phyloP scores from a whole-genome alignment of 768 basidiomycete species.

The Thelephora ganbajun region DNA sequence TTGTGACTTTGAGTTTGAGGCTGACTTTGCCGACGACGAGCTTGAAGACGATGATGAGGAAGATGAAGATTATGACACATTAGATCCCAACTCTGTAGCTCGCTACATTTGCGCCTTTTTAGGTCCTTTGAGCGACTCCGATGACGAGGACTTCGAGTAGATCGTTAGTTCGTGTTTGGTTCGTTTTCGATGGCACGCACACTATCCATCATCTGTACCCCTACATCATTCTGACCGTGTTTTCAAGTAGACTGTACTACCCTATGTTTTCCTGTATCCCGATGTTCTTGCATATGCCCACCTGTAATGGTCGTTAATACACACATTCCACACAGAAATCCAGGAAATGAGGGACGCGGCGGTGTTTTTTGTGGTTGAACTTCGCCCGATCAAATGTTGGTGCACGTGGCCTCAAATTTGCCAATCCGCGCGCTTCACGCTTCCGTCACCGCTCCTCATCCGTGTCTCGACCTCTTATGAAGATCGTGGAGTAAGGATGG shows the following conservation, averaged over 20 bases:
- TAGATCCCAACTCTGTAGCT: not conserved
- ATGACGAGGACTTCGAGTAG: not conserved
- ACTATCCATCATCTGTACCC: not conserved
- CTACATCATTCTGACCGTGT: not conserved
- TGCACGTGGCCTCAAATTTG: too few relatives aligned
- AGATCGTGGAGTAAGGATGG: slow-evolving; percentile 8
- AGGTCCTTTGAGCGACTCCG: not conserved
- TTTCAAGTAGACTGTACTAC: not conserved
- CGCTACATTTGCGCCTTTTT: not conserved
- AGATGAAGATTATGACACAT: not conserved
- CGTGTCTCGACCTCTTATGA: too few relatives aligned
- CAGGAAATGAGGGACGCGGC: too few relatives aligned
- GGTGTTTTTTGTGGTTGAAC: too few relatives aligned
- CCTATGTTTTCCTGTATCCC: not conserved
- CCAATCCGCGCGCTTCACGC: too few relatives aligned
- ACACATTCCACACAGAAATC: too few relatives aligned
- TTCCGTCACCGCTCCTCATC: too few relatives aligned
- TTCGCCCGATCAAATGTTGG: too few relatives aligned
- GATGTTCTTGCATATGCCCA: too few relatives aligned
- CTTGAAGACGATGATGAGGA: not conserved
- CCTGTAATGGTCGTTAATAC: too few relatives aligned
- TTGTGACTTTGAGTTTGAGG: not conserved
- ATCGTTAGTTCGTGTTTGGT: not conserved
- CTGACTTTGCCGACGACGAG: not conserved
- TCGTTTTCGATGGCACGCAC: not conserved